Conservation (phyloP, 2,329 filamentous ascomycete species). For the Gremmenia infestans region DNA sequence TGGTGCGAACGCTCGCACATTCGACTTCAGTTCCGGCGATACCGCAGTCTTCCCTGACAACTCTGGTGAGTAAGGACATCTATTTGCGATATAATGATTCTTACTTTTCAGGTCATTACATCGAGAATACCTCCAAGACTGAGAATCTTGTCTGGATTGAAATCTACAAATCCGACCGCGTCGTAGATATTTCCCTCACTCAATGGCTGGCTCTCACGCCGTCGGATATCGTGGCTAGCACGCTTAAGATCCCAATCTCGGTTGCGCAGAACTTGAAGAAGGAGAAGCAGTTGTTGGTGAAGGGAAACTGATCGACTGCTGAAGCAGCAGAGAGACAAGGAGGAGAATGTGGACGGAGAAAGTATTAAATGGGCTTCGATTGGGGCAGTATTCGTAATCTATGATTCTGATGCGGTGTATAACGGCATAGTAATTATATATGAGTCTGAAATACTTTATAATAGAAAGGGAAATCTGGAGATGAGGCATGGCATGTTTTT, state of each 20-base stretch:
- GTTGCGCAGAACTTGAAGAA: conserved; percentile 55
- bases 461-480: too few relatives aligned
- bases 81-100: neutral
- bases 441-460: too few relatives aligned
- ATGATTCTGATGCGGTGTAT: too few relatives aligned
- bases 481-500: too few relatives aligned
- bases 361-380: too few relatives aligned
- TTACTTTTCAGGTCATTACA: conserved; percentile 51
- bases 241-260: conserved; percentile 52
- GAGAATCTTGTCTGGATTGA: conserved; percentile 65
- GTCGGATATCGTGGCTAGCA: conserved; percentile 54
- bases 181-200: conserved; percentile 60
- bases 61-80: conserved; percentile 35
- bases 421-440: too few relatives aligned
- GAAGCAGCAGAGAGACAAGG: too few relatives aligned
- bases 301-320: conserved; percentile 14
- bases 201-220: conserved; percentile 69
- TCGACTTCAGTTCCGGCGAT: conserved; percentile 63
- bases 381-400: too few relatives aligned
- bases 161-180: conserved; percentile 62
- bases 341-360: too few relatives aligned
- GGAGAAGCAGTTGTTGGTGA: conserved; percentile 56
- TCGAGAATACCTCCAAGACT: conserved; percentile 60
- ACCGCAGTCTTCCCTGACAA: conserved; percentile 66
- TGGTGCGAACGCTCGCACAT: conserved; percentile 55